Conservation (phyloP, 495 filamentous ascomycete genomes). For the Aspergillus steynii region DNA sequence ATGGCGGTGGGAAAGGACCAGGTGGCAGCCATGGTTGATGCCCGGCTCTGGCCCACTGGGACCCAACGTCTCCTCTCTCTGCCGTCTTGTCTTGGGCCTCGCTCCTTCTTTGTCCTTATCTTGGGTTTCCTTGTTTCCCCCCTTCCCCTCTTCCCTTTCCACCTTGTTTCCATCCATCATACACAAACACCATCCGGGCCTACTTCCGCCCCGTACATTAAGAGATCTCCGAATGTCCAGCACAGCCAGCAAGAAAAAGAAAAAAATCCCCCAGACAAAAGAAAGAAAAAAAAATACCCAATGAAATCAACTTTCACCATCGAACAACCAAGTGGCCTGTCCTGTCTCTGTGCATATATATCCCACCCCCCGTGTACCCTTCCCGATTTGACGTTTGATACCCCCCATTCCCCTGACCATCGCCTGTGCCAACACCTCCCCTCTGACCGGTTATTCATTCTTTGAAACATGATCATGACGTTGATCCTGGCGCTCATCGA, state of each 20-base stretch:
- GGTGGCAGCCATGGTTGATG: constrained; percentile 17
- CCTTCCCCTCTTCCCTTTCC: constrained; percentile 1
- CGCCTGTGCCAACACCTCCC: constrained; percentile 6
- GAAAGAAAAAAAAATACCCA: constrained; percentile 13
- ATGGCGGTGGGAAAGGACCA: constrained; percentile 9
- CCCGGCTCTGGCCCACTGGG: constrained; percentile 7
- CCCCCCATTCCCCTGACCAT: constrained; percentile 9
- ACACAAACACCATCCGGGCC: constrained; percentile 11
- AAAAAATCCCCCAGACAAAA: constrained; percentile 9
- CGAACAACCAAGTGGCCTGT: background rate
- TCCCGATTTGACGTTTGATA: constrained; percentile 16
- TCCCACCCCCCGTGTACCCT: constrained; percentile 2
- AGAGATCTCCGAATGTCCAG: background rate
- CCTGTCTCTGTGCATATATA: constrained; percentile 8
- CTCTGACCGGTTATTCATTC: constrained; percentile 11
- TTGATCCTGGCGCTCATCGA: constrained; percentile 39
- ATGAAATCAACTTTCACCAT: constrained; percentile 6
- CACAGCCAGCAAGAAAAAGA: background rate
- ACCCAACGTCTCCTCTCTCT: constrained; percentile 1
- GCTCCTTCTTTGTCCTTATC: constrained; percentile 5
- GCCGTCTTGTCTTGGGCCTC: constrained; percentile 1
- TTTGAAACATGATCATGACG: constrained; percentile 2
- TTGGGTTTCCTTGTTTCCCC: constrained; percentile 5
- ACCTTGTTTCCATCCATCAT: background rate
- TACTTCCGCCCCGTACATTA: constrained; percentile 25